These are phyloP conservation scores for Silene noctiflora DNA, from an alignment of 179 eudicot genomes.

Conservation along the genomic window DNA sequence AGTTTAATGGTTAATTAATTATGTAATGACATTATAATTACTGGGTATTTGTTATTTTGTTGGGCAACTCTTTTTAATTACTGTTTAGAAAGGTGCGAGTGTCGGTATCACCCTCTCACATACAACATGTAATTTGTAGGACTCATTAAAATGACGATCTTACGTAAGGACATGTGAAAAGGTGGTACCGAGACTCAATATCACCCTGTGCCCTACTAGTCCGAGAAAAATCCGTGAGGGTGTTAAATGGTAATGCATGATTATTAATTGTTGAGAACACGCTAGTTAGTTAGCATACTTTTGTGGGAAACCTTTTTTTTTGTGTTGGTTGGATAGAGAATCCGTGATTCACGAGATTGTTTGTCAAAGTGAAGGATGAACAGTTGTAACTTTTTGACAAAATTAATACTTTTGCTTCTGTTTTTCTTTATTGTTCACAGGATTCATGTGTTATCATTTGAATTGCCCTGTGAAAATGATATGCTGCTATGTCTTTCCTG, in stretches of 20 bases:
- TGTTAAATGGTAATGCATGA: neutral
- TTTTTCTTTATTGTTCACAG: conserved; percentile 20
- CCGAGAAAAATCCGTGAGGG: neutral
- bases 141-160: no score
- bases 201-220: no score
- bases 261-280: neutral
- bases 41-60: neutral
- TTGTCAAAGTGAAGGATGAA: conserved; percentile 29
- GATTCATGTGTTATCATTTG: conserved; percentile 26
- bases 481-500: conserved; percentile 12
- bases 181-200: no score
- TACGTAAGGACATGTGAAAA: no score
- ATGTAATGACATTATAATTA: neutral
- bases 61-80: neutral
- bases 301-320: conserved; percentile 18
- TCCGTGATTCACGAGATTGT: conserved; percentile 36
- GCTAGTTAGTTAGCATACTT: conserved; percentile 5
- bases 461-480: conserved; percentile 8
- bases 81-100: neutral
- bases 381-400: conserved; percentile 25
- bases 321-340: conserved; percentile 18
- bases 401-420: conserved; percentile 13
- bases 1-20: neutral
- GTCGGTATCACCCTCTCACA: no score
- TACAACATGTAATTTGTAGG: no score